Conservation (phyloP, 805 yeast species). For the Ogataea ramenticola region DNA sequence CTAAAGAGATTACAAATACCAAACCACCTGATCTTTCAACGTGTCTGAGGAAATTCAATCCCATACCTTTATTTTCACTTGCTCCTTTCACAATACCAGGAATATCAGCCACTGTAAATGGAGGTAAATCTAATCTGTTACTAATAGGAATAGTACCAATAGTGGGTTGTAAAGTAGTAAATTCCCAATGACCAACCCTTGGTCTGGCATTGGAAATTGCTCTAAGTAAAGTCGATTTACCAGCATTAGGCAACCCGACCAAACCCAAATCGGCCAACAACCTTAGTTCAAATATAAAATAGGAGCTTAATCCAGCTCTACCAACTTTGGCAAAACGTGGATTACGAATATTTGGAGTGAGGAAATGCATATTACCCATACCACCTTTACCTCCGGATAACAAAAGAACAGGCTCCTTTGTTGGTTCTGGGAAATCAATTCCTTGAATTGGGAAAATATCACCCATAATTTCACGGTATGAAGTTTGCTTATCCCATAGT, state of each 20-base stretch:
- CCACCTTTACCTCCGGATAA: conserved; percentile 91
- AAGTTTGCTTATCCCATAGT: conserved; percentile 52
- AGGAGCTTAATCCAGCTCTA: conserved; percentile 55
- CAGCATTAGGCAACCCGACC: conserved; percentile 95
- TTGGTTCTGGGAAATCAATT: conserved; percentile 56
- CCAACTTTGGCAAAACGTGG: conserved; percentile 87
- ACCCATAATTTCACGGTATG: conserved; percentile 46
- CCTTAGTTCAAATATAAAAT: conserved; percentile 76
- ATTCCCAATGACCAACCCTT: conserved; percentile 93
- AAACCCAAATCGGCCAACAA: conserved; percentile 88
- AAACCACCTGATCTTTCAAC: conserved; percentile 87
- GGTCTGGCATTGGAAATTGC: conserved; percentile 89
- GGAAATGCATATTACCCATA: conserved; percentile 92
- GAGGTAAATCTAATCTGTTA: conserved; percentile 51
- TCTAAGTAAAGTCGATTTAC: conserved; percentile 81
- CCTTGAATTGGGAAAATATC: conserved; percentile 84
- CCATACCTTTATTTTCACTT: conserved; percentile 80
- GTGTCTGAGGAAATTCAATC: conserved; percentile 85
- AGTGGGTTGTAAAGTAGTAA: conserved; percentile 88
- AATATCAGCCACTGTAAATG: conserved; percentile 93
- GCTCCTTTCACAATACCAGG: conserved; percentile 96
- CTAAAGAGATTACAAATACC: conserved; percentile 80
- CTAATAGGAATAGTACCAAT: conserved; percentile 68
- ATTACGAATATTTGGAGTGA: conserved; percentile 75
- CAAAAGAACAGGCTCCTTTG: conserved; percentile 60